phyloP scores from a whole-genome alignment of 2,329 filamentous ascomycete genomes.

The Fusarium subglutinans region DNA sequence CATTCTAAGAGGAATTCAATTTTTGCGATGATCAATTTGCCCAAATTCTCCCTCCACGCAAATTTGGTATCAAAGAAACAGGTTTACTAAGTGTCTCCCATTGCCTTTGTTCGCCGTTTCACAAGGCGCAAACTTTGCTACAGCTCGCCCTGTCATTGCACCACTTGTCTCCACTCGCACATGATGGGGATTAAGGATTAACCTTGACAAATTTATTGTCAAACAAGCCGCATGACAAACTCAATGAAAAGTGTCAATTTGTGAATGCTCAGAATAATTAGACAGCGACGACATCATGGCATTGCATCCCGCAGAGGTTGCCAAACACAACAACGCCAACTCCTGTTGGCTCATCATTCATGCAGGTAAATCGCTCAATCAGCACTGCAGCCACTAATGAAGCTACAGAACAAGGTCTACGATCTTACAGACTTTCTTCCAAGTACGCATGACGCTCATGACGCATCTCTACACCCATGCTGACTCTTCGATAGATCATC shows the following conservation, averaged over 20 bases:
- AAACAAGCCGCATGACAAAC: not conserved
- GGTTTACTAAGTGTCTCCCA: too few relatives aligned
- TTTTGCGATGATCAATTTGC: not conserved
- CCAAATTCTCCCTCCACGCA: too few relatives aligned
- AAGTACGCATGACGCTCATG: not conserved
- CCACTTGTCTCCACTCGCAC: conserved; percentile 8
- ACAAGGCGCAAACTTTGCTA: not conserved
- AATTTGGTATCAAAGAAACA: rapidly evolving
- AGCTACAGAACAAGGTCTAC: conserved; percentile 6
- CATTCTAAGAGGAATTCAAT: too few relatives aligned
- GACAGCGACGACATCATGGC: not conserved
- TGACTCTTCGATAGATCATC: not conserved
- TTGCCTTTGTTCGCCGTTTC: not conserved
- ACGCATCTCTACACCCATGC: rapidly evolving
- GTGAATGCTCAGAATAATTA: not conserved
- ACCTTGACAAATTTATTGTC: not conserved
- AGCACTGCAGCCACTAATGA: not conserved
- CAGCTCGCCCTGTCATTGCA: not conserved
- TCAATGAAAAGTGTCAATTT: not conserved
- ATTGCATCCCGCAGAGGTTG: conserved; percentile 11
- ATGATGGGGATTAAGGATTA: not conserved
- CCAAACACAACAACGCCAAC: conserved; percentile 4
- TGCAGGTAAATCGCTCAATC: not conserved
- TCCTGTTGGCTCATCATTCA: conserved; percentile 29
- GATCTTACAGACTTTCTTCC: conserved; percentile 24